Evolutionary conservation across 306 rosid species (phyloP), one percentile per base, ranked within the genome.

Genomic region (Corylus americana): DNA sequence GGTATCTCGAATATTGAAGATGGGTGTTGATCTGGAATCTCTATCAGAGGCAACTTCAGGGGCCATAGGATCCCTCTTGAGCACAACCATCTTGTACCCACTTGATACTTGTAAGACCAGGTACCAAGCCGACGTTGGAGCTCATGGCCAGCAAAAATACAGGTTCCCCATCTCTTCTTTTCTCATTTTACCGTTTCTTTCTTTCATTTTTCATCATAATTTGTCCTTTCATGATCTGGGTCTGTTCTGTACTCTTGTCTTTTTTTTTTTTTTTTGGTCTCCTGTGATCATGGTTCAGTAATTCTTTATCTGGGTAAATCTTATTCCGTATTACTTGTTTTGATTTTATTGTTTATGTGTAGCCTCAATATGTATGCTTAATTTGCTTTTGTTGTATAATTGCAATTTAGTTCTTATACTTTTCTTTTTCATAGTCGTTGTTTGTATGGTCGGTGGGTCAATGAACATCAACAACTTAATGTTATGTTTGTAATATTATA

Each of bases 11-110:
- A 44, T 37, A 13, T 71, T 27, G 71, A 73, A 70, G 77, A 90
- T 89, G 98, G 86, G 83, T 66, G 73, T 89, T 88, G 98, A 96
- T 91, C 92, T 96, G 74, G 94, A 96, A 85, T 96, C 99, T 0
- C 73, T 96, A 74, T 92, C 99, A 3, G 99, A 96, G 87, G 99
- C 99, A 10, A 93, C 99, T 55, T 96, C 99, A 2, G 99, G 99
- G 6, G 99, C 99, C 79, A 84, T 96, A 59, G 99, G 99, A 82
- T 96, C 99, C 73, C 82, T 96, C 14, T 17, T 93, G 29, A 96
- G 99, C 90, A 93, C 98, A 75, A 91, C 98, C 81, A 81, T 96
- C 77, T 84, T 96, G 74, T 96, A 96, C 86, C 99, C 99, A 0
- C 96, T 96, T 16, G 99, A 96, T 76, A 96, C 97, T 61, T 93